A percentile compares a stretch with the other conserved stretches of the same genome.
phyloP scores from a whole-genome alignment of 345 rosid species.

The Anacardium occidentale region DNA sequence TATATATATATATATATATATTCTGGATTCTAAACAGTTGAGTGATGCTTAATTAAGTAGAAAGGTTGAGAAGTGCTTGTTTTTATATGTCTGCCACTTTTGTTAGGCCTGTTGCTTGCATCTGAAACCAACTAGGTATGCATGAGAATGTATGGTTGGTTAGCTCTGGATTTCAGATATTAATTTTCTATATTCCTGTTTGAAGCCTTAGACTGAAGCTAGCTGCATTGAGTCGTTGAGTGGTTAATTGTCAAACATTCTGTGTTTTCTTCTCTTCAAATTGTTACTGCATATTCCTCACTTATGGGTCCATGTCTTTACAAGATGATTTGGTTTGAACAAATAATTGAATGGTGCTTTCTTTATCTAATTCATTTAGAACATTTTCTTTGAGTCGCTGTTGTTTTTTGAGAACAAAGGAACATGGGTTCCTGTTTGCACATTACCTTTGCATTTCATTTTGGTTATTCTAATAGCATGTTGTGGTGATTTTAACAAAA shows the following conservation, averaged over 20 bases:
- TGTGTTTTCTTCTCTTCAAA: neutral
- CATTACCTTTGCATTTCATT: neutral
- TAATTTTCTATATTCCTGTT: neutral
- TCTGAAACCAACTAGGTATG: neutral
- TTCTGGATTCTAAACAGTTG: neutral
- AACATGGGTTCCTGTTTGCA: neutral
- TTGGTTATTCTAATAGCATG: no score
- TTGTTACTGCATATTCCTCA: neutral
- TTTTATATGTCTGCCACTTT: neutral
- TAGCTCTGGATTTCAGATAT: neutral
- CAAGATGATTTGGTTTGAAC: neutral
- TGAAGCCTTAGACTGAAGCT: neutral
- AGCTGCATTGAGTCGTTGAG: neutral
- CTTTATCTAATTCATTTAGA: neutral
- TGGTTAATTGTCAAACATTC: neutral
- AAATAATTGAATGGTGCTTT: neutral
- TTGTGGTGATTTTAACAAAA: constrained; percentile 6
- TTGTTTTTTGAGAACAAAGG: neutral
- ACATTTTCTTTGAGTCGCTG: neutral
- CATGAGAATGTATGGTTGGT: neutral
- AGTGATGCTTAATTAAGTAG: neutral
- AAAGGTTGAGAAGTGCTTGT: neutral
- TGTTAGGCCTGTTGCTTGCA: neutral
- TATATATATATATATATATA: no score
- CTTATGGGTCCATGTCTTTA: neutral